Evolutionary conservation across 345 rosid species (phyloP), one percentile per base, ranked within the genome.

Genomic region (Eucalyptus albens): DNA sequence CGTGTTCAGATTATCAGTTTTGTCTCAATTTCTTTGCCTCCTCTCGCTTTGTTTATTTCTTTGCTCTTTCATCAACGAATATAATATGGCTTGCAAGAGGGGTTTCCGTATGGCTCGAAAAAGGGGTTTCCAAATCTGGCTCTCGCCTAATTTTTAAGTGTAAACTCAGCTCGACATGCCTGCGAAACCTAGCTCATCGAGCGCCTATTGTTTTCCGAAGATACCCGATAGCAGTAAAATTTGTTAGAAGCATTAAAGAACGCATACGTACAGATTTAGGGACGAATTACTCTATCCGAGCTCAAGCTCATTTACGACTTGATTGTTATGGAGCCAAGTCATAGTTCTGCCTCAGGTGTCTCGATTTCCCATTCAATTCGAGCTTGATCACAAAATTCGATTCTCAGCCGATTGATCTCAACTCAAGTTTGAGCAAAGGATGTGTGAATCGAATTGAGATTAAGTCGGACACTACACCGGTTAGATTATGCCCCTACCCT

Each of bases 371-470:
- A 4, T 72, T 37, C 45, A 77, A 21, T 13, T 40, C 27, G 5
- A 37, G 83, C 15, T 77, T 2, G 5, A 21, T 24, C 27, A 40
- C 47, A 4, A 11, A 77, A 40, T 77, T 21, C 8, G 1, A 77
- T 9, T 1, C 83, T 77, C 15, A 0, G 5, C 42, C 47, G 0
- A 40, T 17, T 26, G 7, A 40, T 11, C 47, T 21, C 27, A 1
- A 40, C 83, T 40, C 26, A 13, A 40, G 47, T 22, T 17, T 22
- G 14, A 37, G 27, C 45, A 37, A 11, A 6, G 5, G 8, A 72
- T 37, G 12, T 21, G 83, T 11, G 45, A 19, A 22, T 72, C 3
- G 83, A 19, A 13, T 37, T 0, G 5, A 37, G 83, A 42, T 10
- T 1, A 42, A 72, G 26, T 72, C 2, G 12, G 27, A 33, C 27